Conservation (phyloP, 805 yeast species). For the Ogataea polymorpha region DNA sequence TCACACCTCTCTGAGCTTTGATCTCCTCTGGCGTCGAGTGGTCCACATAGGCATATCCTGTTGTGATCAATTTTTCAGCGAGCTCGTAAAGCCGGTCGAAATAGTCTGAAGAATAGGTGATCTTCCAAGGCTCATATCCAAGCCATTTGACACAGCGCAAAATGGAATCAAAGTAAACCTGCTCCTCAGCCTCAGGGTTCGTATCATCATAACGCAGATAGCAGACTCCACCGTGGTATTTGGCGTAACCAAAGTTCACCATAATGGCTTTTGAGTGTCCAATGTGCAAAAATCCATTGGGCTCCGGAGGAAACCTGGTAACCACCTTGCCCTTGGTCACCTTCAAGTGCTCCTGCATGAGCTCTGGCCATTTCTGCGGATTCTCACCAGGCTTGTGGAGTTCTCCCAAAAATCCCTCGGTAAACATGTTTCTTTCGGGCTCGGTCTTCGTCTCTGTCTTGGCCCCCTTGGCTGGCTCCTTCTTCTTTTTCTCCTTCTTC, state of each 20-base stretch:
- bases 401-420: slow-evolving; percentile 93
- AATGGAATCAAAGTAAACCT: slow-evolving; percentile 80
- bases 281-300: slow-evolving; percentile 94
- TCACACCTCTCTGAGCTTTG: slow-evolving; percentile 84
- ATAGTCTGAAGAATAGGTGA: slow-evolving; percentile 94
- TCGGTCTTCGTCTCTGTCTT: slow-evolving; percentile 22
- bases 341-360: slow-evolving; percentile 74
- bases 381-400: slow-evolving; percentile 94
- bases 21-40: slow-evolving; percentile 92
- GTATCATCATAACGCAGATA: slow-evolving; percentile 95
- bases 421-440: slow-evolving; percentile 70
- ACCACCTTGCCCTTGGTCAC: slow-evolving; percentile 79
- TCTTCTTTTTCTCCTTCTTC: slow-evolving; percentile 71
- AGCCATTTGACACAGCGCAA: slow-evolving; percentile 86
- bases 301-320: slow-evolving; percentile 98
- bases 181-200: slow-evolving; percentile 98
- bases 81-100: slow-evolving; percentile 84
- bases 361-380: slow-evolving; percentile 84
- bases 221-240: slow-evolving; percentile 80
- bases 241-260: slow-evolving; percentile 97
- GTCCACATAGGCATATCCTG: slow-evolving; percentile 84
- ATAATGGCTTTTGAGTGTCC: slow-evolving; percentile 98
- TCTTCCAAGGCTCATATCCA: slow-evolving; percentile 90
- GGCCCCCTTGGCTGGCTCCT: slow-evolving; percentile 24
- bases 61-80: slow-evolving; percentile 75